Percentiles rank a stretch among this genome's conserved stretches.
Conservation (phyloP, 1,139 yeast species). For the Debaryomycetaceae sp. region DNA sequence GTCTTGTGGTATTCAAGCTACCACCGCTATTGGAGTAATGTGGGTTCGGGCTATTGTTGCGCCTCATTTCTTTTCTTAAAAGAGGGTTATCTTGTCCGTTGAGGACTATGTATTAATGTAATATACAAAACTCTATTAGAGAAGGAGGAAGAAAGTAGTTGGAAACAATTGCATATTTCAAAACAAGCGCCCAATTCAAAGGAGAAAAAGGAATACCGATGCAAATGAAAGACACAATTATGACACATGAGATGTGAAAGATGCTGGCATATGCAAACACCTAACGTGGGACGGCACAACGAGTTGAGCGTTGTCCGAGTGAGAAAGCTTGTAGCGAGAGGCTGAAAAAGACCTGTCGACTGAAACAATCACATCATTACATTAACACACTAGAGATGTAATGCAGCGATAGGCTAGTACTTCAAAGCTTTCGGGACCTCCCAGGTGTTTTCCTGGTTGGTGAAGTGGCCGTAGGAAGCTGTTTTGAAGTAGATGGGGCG, state of each 20-base stretch:
- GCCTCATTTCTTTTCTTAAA: constrained; percentile 1
- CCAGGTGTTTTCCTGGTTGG: constrained; percentile 98
- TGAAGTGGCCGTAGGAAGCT: constrained; percentile 98
- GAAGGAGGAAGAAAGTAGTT: constrained; percentile 6
- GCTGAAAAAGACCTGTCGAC: constrained; percentile 15
- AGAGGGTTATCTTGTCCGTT: constrained; percentile 30
- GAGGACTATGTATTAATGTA: constrained; percentile 45
- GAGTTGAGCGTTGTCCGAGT: constrained; percentile 42
- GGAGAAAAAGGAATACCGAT: constrained; percentile 4
- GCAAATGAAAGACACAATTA: constrained; percentile 4
- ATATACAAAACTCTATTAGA: constrained; percentile 32
- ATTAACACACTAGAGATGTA: constrained; percentile 22
- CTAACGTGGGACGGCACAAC: constrained; percentile 14
- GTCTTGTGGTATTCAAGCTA: too few relatives aligned
- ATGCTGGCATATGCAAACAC: neutral
- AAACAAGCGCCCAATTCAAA: constrained; percentile 5
- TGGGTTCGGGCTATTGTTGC: too few relatives aligned
- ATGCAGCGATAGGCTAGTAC: constrained; percentile 31
- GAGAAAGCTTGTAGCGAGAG: constrained; percentile 1
- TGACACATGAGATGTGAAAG: neutral
- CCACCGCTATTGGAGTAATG: too few relatives aligned
- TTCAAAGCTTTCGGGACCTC: constrained; percentile 90
- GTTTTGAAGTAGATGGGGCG: constrained; percentile 99
- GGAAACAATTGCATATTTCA: constrained; percentile 7
- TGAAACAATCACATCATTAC: too few relatives aligned